Percentiles rank a stretch among this genome's conserved stretches.
phyloP scores from a whole-genome alignment of 768 basidiomycete species.

The Termitomyces sp. region DNA sequence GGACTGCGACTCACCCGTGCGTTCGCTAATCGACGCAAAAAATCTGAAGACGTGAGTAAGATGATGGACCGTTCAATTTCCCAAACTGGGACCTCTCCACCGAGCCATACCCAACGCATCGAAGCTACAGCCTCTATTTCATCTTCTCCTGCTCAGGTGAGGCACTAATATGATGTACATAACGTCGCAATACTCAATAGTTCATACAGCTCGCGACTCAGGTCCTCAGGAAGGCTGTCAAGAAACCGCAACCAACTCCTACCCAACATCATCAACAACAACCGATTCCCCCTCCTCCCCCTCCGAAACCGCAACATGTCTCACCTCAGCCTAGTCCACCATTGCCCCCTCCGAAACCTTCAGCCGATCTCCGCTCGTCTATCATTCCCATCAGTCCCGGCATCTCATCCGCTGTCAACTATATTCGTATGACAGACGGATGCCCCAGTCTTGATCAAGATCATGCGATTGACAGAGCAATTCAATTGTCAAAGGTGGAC shows the following conservation, averaged over 20 bases:
- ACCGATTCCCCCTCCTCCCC: slow-evolving; percentile 14
- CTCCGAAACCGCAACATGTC: slow-evolving; percentile 18
- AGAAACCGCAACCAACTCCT: slow-evolving; percentile 4
- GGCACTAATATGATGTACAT: neutral
- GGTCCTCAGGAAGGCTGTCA: slow-evolving; percentile 31
- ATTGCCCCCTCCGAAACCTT: slow-evolving; percentile 9
- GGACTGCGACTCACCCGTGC: slow-evolving; percentile 58
- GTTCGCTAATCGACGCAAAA: slow-evolving; percentile 56
- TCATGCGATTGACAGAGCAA: neutral
- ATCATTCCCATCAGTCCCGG: slow-evolving; percentile 57
- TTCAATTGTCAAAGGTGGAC: neutral
- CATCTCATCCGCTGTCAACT: slow-evolving; percentile 57
- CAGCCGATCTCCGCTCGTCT: slow-evolving; percentile 42
- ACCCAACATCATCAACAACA: slow-evolving; percentile 1
- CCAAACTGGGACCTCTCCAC: neutral
- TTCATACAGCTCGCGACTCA: slow-evolving; percentile 46
- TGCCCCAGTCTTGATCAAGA: neutral
- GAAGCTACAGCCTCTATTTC: slow-evolving; percentile 26
- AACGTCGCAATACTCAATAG: slow-evolving; percentile 28
- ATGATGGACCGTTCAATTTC: slow-evolving; percentile 17
- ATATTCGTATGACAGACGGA: slow-evolving; percentile 42
- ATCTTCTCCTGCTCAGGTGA: slow-evolving; percentile 25
- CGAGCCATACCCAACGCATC: slow-evolving; percentile 11
- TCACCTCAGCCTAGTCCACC: slow-evolving; percentile 1
- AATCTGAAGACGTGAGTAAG: slow-evolving; percentile 45